Conservation (phyloP, 345 rosid genomes). For the Anacardium occidentale region DNA sequence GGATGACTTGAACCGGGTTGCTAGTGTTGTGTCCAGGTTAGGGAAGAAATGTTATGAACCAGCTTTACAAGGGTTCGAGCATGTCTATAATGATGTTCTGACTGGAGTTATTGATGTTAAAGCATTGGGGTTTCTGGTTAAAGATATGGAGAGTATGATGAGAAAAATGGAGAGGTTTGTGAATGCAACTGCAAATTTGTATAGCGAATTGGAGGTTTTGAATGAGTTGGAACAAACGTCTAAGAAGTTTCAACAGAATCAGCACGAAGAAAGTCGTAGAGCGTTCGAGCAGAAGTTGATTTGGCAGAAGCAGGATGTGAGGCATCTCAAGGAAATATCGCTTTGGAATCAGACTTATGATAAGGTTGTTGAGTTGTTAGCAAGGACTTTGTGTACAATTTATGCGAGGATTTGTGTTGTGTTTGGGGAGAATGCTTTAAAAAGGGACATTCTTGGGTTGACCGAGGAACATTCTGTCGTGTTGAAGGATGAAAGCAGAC, state of each 20-base stretch:
- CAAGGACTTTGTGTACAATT: slow-evolving; percentile 81
- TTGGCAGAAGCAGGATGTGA: slow-evolving; percentile 96
- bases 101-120: slow-evolving; percentile 75
- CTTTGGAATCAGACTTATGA: slow-evolving; percentile 90
- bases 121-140: slow-evolving; percentile 80
- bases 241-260: slow-evolving; percentile 73
- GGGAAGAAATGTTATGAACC: slow-evolving; percentile 88
- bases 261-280: slow-evolving; percentile 77
- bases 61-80: slow-evolving; percentile 92
- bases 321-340: slow-evolving; percentile 80
- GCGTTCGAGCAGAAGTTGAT: slow-evolving; percentile 89
- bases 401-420: slow-evolving; percentile 67
- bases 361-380: slow-evolving; percentile 86
- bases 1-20: slow-evolving; percentile 77
- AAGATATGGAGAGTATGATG: slow-evolving; percentile 91
- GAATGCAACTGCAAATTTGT: slow-evolving; percentile 66
- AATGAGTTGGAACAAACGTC: slow-evolving; percentile 79
- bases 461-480: slow-evolving; percentile 26
- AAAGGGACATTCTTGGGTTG: slow-evolving; percentile 28
- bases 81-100: slow-evolving; percentile 78
- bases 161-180: slow-evolving; percentile 89
- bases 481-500: slow-evolving; percentile 29
- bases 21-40: slow-evolving; percentile 75
- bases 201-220: slow-evolving; percentile 85
- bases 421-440: slow-evolving; percentile 57